Evolutionary conservation across 495 filamentous ascomycete species (phyloP).

Genomic region (Letharia columbiana): DNA sequence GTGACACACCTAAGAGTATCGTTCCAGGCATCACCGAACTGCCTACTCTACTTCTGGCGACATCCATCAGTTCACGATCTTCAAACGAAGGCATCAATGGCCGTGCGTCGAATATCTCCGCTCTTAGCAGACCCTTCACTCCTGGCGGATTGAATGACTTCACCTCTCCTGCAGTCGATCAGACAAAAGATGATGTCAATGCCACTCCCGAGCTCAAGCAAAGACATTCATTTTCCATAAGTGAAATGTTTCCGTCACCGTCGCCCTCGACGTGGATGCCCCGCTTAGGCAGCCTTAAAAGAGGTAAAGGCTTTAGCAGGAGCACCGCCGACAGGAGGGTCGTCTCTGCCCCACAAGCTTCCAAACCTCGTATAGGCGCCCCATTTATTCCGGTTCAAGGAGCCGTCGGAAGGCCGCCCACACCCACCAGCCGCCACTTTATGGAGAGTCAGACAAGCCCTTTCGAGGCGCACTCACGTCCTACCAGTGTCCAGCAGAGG

Average conservation of each 20-base stretch:
- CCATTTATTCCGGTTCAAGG: not conserved
- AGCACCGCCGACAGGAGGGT: slow-evolving; percentile 20
- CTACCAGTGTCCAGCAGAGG: slow-evolving; percentile 22
- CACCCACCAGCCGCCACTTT: not conserved
- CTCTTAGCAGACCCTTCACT: slow-evolving; percentile 24
- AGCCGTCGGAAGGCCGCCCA: not conserved
- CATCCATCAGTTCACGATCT: slow-evolving; percentile 28
- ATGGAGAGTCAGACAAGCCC: slow-evolving; percentile 5
- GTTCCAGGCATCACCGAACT: slow-evolving; percentile 26
- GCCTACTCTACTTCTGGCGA: slow-evolving; percentile 38
- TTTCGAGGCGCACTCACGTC: not conserved
- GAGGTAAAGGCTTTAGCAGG: slow-evolving; percentile 13
- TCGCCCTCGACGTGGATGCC: slow-evolving; percentile 28
- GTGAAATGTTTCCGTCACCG: slow-evolving; percentile 29
- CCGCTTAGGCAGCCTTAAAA: slow-evolving; percentile 23
- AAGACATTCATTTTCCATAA: slow-evolving; percentile 31
- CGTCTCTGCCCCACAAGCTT: slow-evolving; percentile 23
- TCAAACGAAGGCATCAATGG: slow-evolving; percentile 14
- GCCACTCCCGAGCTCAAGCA: slow-evolving; percentile 18
- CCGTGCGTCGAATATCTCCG: slow-evolving; percentile 16
- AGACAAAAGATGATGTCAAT: not conserved
- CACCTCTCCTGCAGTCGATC: not conserved
- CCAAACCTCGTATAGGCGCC: slow-evolving; percentile 4
- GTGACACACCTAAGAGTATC: slow-evolving; percentile 28
- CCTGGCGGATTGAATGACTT: slow-evolving; percentile 15